Evolutionary conservation across 192 early-diverging fungal species (phyloP), one percentile per base, ranked within the genome.

Genomic region (Gaertneriomyces semiglobifer): DNA sequence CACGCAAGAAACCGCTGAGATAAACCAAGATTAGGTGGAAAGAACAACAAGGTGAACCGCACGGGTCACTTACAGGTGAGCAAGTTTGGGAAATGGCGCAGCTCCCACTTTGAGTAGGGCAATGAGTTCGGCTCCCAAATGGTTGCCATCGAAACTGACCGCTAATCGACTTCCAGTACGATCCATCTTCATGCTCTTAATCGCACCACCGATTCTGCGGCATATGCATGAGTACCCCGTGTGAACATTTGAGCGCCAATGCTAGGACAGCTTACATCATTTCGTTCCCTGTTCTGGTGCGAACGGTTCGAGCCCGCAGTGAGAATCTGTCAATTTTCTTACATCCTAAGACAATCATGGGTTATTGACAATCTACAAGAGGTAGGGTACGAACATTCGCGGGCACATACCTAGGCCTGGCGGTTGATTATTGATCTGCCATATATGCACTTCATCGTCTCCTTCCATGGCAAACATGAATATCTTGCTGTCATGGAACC

Each of bases 401-500:
- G 48, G 1, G 25, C 39, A 18, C 60, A 18, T 66, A 72, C 64
- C 70, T n/a, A 72, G 48, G 3, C n/a, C 7, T n/a, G 70, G 70
- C 19, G 70, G 44, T 3, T 16, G 41, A 7, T 51, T 7, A 38
- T 72, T 72, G 14, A 72, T 50, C 51, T 72, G 63, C 50, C 19
- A 25, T 2, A 61, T 44, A 41, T 41, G 55, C 7, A 88, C 59
- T 7, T 74, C 51, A 14, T 65, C 59, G 44, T 79, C 74, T 6
- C 69, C 79, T 20, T 70, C 66, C 47, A 88, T 69, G 5, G 82
- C 71, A 62, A 76, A 88, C 19, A 84, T 79, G 33, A 87, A 44
- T 38, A 77, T 84, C 52, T 64, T 55, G 44, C 81, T 78, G 46
- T 87, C 86, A n/a, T 81, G 83, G 9, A 81, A 77, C 87, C 87